Conservation (phyloP, 768 basidiomycete genomes). For the Kwoniella mangroviensis region DNA sequence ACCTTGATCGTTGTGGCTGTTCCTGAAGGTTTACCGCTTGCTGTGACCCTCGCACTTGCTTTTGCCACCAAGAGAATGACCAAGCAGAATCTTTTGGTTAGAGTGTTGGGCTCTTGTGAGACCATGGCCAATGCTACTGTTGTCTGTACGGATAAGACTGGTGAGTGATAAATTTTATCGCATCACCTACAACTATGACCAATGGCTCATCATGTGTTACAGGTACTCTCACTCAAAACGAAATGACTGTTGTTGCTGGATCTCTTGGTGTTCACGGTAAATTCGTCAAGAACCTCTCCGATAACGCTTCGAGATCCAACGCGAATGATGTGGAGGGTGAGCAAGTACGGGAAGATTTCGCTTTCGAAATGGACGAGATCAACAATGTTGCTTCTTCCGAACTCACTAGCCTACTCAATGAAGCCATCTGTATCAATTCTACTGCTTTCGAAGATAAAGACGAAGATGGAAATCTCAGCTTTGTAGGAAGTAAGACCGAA, state of each 20-base stretch:
- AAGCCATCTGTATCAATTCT: slow-evolving; percentile 86
- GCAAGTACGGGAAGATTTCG: slow-evolving; percentile 68
- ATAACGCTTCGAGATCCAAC: slow-evolving; percentile 74
- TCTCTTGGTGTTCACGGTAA: slow-evolving; percentile 93
- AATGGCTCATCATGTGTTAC: slow-evolving; percentile 70
- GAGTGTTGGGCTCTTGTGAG: slow-evolving; percentile 94
- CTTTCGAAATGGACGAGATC: slow-evolving; percentile 77
- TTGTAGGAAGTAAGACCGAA: slow-evolving; percentile 95
- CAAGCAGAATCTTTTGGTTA: slow-evolving; percentile 88
- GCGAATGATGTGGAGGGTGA: slow-evolving; percentile 63
- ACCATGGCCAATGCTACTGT: slow-evolving; percentile 99
- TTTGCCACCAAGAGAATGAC: slow-evolving; percentile 99
- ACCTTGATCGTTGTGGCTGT: slow-evolving; percentile 88
- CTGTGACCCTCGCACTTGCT: slow-evolving; percentile 92
- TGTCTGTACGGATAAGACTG: slow-evolving; percentile 61
- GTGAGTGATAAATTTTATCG: slow-evolving; percentile 19
- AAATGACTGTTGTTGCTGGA: slow-evolving; percentile 95
- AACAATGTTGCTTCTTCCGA: slow-evolving; percentile 68
- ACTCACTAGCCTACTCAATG: slow-evolving; percentile 73
- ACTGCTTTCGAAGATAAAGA: slow-evolving; percentile 86
- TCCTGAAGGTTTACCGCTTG: slow-evolving; percentile 91
- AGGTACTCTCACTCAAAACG: slow-evolving; percentile 92
- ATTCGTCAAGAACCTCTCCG: slow-evolving; percentile 78
- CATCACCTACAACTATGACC: not conserved
- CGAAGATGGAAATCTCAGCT: slow-evolving; percentile 65